Evolutionary conservation across 106 monocot genomes (phyloP).

Genomic region (Apostasia shenzhenica): DNA sequence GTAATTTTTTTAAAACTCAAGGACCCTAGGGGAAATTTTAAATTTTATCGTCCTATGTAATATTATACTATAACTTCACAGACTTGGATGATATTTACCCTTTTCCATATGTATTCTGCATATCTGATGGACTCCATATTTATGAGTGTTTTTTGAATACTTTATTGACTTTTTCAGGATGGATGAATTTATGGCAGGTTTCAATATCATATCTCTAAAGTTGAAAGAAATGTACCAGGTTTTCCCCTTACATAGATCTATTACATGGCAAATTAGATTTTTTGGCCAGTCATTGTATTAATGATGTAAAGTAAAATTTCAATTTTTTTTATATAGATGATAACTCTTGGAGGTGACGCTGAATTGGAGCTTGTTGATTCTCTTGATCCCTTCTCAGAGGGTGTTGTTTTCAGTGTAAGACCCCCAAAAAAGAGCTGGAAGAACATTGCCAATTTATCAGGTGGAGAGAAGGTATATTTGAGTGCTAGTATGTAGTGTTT

Average conservation of each 20-base stretch:
- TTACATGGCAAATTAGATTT: not conserved
- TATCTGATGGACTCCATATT: not conserved
- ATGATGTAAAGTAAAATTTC: not conserved
- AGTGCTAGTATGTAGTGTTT: not conserved
- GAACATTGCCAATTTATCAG: slow-evolving; percentile 96
- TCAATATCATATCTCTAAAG: slow-evolving; percentile 92
- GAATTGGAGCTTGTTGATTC: slow-evolving; percentile 98
- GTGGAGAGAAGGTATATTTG: slow-evolving; percentile 85
- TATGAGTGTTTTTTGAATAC: not conserved
- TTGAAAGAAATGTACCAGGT: slow-evolving; percentile 99
- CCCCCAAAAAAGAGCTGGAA: slow-evolving; percentile 99
- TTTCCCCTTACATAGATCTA: not conserved
- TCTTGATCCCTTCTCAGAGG: slow-evolving; percentile 97
- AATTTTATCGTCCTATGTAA: too few species aligned
- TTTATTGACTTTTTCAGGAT: slow-evolving; percentile 37
- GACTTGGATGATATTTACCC: too few species aligned
- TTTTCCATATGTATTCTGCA: not conserved
- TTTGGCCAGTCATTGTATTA: not conserved
- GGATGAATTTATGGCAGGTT: slow-evolving; percentile 98
- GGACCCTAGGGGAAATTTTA: too few species aligned
- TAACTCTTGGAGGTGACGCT: slow-evolving; percentile 96
- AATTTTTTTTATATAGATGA: slow-evolving; percentile 58
- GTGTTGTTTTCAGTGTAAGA: slow-evolving; percentile 95
- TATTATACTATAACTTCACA: too few species aligned
- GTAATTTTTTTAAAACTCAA: too few species aligned